Evolutionary conservation across 176 grass and related monocot species (phyloP).

Genomic region (Aegilops sharonensis): DNA sequence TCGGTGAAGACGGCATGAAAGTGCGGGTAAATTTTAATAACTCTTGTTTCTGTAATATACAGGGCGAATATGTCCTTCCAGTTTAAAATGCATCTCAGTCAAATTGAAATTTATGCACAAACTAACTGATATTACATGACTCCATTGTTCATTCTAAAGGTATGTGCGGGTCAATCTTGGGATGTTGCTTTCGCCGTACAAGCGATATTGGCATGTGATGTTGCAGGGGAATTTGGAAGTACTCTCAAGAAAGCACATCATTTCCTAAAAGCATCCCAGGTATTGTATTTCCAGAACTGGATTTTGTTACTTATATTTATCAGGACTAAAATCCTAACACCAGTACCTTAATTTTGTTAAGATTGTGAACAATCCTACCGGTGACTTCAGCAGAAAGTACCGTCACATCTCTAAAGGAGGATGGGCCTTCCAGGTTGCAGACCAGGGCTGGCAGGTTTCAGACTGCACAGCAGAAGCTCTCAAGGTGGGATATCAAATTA

Average conservation of each 20-base stretch:
- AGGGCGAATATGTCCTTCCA: neutral
- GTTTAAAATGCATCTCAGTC: neutral
- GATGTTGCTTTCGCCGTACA: conserved; percentile 65
- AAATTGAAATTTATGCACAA: neutral
- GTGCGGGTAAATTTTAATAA: conserved; percentile 53
- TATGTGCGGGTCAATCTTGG: conserved; percentile 55
- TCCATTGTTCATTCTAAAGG: conserved; percentile 32
- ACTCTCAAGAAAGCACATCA: conserved; percentile 65
- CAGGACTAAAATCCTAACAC: neutral
- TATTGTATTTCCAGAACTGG: conserved; percentile 22
- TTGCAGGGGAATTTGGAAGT: conserved; percentile 43
- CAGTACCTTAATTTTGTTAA: conserved; percentile 28
- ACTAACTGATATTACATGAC: conserved; percentile 1
- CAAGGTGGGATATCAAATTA: conserved; percentile 43
- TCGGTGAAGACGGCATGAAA: conserved; percentile 93
- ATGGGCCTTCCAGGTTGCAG: conserved; percentile 68
- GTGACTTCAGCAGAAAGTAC: conserved; percentile 54
- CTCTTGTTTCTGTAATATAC: neutral
- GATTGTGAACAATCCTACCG: conserved; percentile 58
- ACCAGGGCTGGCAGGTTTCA: conserved; percentile 74
- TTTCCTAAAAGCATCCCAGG: conserved; percentile 76
- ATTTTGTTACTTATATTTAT: conserved; percentile 17
- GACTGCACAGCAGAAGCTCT: conserved; percentile 89
- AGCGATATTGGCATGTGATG: conserved; percentile 62
- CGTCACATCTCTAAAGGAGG: conserved; percentile 74